A percentile compares a stretch with the other conserved stretches of the same genome.
Evolutionary conservation across 2,329 filamentous ascomycete species (phyloP).

Genomic region (Lasiodiplodia hormozganensis): DNA sequence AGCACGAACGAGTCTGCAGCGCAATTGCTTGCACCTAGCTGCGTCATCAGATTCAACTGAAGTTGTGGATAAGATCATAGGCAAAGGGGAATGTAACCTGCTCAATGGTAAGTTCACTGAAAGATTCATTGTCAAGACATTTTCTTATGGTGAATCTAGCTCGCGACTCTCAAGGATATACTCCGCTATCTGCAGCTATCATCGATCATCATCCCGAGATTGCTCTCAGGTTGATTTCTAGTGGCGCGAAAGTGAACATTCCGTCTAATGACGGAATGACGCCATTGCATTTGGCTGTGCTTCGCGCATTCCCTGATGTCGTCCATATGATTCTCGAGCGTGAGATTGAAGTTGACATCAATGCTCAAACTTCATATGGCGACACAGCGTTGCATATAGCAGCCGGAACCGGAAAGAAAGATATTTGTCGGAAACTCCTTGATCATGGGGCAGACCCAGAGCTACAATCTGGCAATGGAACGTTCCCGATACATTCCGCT

Average conservation of each 20-base stretch:
- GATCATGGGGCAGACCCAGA: not conserved
- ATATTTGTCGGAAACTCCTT: not conserved
- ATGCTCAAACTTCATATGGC: too few relatives aligned
- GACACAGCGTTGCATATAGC: not conserved
- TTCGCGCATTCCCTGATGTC: too few relatives aligned
- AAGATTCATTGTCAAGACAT: accelerated
- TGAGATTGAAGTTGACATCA: too few relatives aligned
- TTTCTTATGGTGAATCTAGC: too few relatives aligned
- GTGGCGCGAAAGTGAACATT: too few relatives aligned
- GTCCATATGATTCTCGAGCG: too few relatives aligned
- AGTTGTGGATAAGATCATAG: not conserved
- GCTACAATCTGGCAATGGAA: not conserved
- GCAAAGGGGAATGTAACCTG: accelerated
- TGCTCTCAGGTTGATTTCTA: too few relatives aligned
- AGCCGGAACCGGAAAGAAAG: not conserved
- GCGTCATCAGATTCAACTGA: accelerated
- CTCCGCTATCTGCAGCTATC: too few relatives aligned
- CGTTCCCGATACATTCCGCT: not conserved
- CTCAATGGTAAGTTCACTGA: not conserved
- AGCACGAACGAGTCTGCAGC: accelerated
- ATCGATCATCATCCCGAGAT: too few relatives aligned
- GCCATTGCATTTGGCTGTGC: too few relatives aligned
- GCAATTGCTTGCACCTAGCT: not conserved
- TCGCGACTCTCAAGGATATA: too few relatives aligned
- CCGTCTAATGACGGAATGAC: too few relatives aligned